These are phyloP conservation scores for Staphylotrichum tortipilum DNA, from an alignment of 495 filamentous ascomycete species.

Conservation along the genomic window DNA sequence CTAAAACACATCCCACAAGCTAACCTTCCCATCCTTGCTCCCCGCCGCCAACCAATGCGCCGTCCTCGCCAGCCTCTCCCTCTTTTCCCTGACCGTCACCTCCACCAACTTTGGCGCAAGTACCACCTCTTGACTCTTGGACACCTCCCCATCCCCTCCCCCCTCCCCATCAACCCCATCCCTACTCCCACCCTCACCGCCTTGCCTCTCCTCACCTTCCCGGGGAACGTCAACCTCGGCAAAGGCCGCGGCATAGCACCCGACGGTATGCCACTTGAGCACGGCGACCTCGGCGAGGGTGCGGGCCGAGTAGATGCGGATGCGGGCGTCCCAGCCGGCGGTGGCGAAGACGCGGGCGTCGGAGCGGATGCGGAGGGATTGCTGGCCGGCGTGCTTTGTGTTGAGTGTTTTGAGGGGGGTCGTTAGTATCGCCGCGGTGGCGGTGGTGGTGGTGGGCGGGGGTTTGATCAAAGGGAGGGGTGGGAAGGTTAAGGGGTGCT, in stretches of 20 bases:
- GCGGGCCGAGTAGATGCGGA: slow-evolving; percentile 72
- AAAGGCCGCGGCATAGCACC: slow-evolving; percentile 82
- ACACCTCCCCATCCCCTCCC: neutral
- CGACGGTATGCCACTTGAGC: slow-evolving; percentile 88
- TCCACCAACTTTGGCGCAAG: slow-evolving; percentile 22
- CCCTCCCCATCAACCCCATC: neutral
- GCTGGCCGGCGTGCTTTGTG: slow-evolving; percentile 87
- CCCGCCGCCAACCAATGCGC: slow-evolving; percentile 88
- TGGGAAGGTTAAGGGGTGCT: slow-evolving; percentile 35
- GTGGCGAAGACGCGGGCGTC: slow-evolving; percentile 83
- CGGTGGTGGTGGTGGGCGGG: slow-evolving; percentile 5
- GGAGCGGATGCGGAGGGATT: slow-evolving; percentile 63
- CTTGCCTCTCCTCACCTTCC: neutral
- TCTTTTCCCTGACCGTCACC: slow-evolving; percentile 50
- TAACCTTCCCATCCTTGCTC: slow-evolving; percentile 92
- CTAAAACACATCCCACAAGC: slow-evolving; percentile 91
- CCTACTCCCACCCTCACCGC: neutral
- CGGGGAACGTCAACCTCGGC: slow-evolving; percentile 36
- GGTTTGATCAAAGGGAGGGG: neutral
- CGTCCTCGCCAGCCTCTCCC: slow-evolving; percentile 54
- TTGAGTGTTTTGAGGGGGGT: slow-evolving; percentile 50
- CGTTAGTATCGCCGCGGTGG: slow-evolving; percentile 12
- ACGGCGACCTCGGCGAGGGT: slow-evolving; percentile 86
- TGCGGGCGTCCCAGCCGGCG: slow-evolving; percentile 80
- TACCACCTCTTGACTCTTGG: neutral